Conservation (phyloP, 2,329 filamentous ascomycete genomes). For the Colletotrichum sp. region DNA sequence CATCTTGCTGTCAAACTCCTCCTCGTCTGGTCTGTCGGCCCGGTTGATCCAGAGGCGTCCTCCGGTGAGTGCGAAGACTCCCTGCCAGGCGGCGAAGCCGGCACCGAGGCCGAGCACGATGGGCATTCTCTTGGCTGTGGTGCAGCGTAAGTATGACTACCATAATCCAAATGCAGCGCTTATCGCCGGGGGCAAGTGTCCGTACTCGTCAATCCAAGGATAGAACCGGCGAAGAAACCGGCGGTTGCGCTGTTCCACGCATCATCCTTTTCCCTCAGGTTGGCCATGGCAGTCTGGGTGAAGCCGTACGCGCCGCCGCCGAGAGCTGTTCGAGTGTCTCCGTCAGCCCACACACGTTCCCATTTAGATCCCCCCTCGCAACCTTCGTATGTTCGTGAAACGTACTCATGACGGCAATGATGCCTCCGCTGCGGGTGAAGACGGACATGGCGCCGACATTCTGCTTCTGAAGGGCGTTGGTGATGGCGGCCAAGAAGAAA, state of each 20-base stretch:
- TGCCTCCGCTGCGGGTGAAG: constrained; percentile 78
- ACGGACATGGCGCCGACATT: constrained; percentile 84
- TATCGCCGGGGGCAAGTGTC: not conserved
- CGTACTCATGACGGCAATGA: constrained; percentile 54
- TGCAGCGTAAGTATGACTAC: constrained; percentile 2
- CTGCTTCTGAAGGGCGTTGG: constrained; percentile 84
- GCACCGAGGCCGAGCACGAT: constrained; percentile 72
- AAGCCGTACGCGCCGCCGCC: constrained; percentile 82
- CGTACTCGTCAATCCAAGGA: constrained; percentile 77
- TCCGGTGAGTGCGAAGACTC: constrained; percentile 72
- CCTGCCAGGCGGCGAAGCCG: constrained; percentile 60
- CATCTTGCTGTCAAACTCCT: constrained; percentile 80
- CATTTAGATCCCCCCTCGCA: not conserved
- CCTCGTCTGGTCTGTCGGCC: constrained; percentile 57
- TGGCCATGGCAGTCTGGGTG: constrained; percentile 76
- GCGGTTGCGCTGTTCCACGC: constrained; percentile 75
- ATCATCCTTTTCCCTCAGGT: constrained; percentile 86
- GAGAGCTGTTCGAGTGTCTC: constrained; percentile 55
- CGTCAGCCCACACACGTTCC: not conserved
- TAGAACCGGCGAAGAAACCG: constrained; percentile 76
- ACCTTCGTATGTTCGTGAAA: not conserved
- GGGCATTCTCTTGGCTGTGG: constrained; percentile 61
- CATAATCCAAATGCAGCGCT: not conserved
- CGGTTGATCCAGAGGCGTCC: constrained; percentile 56
- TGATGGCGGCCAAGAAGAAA: constrained; percentile 75